Percentiles rank a stretch among this genome's conserved stretches.
Conservation (phyloP, 441 rosid species). For the Syzygium malaccense region DNA sequence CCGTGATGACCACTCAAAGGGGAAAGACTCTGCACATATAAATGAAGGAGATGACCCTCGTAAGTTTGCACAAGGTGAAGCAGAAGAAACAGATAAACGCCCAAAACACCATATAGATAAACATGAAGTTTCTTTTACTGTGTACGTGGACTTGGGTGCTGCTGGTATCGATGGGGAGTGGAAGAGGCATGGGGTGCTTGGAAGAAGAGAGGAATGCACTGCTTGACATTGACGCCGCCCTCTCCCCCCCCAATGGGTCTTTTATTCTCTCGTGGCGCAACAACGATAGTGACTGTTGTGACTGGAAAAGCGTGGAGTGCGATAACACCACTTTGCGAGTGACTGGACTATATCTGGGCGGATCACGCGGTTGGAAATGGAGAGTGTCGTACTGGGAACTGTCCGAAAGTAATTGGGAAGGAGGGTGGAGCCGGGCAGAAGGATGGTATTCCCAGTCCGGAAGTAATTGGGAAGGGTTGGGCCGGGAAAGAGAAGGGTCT, state of each 20-base stretch:
- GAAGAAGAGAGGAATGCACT: not conserved
- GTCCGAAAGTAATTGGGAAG: too few species aligned
- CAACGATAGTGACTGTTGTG: not conserved
- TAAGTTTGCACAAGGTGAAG: not conserved
- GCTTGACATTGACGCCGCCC: not conserved
- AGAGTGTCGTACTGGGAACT: too few species aligned
- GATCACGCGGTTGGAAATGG: rapidly evolving
- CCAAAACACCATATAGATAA: not conserved
- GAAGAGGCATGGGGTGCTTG: not conserved
- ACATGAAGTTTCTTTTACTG: not conserved
- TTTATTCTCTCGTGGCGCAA: not conserved
- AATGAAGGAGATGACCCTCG: not conserved
- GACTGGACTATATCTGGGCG: rapidly evolving
- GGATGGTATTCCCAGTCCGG: rapidly evolving
- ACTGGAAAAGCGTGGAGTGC: not conserved
- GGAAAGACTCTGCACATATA: not conserved
- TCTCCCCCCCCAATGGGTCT: not conserved
- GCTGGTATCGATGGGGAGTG: not conserved
- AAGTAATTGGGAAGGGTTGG: too few species aligned
- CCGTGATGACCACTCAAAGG: not conserved
- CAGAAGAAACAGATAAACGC: not conserved
- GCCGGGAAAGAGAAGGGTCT: not conserved
- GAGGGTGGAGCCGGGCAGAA: too few species aligned
- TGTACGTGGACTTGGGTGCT: not conserved
- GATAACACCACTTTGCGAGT: not conserved